Percentiles rank a stretch among this genome's conserved stretches.
Conservation (phyloP, 2,329 filamentous ascomycete genomes). For the Sclerotinia glacialis region DNA sequence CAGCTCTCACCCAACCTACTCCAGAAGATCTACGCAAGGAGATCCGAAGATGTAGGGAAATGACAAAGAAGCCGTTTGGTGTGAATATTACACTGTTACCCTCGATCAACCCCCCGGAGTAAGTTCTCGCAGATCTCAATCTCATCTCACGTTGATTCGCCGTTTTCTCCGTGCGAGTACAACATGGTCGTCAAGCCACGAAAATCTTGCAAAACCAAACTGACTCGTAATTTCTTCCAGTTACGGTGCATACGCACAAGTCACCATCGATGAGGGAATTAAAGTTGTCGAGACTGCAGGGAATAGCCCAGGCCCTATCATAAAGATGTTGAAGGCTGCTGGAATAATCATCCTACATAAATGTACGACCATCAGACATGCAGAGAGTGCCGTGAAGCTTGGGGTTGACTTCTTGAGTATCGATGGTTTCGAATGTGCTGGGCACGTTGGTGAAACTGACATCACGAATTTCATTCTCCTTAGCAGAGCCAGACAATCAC, state of each 20-base stretch:
- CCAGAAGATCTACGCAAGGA: constrained; percentile 91
- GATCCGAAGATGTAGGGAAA: constrained; percentile 78
- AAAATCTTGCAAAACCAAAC: constrained; percentile 1
- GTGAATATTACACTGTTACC: constrained; percentile 96
- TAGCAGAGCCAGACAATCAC: constrained; percentile 75
- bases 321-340: constrained; percentile 79
- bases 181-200: constrained; percentile 2
- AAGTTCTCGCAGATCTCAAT: constrained; percentile 13
- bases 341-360: constrained; percentile 86
- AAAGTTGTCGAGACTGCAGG: constrained; percentile 90
- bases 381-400: constrained; percentile 84
- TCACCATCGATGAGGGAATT: constrained; percentile 90
- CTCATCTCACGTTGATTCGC: constrained; percentile 17
- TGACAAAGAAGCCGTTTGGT: constrained; percentile 79
- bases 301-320: constrained; percentile 86
- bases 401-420: constrained; percentile 97
- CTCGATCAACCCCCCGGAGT: constrained; percentile 79
- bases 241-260: constrained; percentile 86
- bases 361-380: constrained; percentile 94
- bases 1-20: constrained; percentile 86
- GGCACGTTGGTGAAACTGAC: constrained; percentile 80
- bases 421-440: constrained; percentile 96
- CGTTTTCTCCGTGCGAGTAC: constrained; percentile 12
- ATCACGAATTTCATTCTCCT: constrained; percentile 90
- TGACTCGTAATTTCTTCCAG: constrained; percentile 8